These are phyloP conservation scores for Phylloporus arenicola DNA, from an alignment of 768 basidiomycete species.

Conservation along the genomic window DNA sequence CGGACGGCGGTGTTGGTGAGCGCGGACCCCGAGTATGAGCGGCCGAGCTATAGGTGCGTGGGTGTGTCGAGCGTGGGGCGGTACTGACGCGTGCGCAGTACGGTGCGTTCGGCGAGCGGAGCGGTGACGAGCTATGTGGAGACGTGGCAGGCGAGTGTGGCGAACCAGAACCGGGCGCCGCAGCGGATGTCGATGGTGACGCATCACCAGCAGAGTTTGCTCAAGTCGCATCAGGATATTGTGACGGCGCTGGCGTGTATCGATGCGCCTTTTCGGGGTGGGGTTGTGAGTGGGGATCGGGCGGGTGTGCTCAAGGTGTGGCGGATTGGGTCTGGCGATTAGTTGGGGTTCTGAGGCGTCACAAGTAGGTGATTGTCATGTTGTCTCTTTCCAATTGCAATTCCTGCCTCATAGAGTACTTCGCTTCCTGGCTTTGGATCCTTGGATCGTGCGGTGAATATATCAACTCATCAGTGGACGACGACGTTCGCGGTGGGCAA, in stretches of 20 bases:
- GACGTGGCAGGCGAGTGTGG: slow-evolving; percentile 48
- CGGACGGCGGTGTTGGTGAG: slow-evolving; percentile 78
- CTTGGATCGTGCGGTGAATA: too few relatives aligned
- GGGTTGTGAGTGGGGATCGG: slow-evolving; percentile 88
- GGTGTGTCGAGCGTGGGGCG: background rate
- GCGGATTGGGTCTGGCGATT: slow-evolving; percentile 58
- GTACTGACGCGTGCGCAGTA: slow-evolving; percentile 21
- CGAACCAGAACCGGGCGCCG: slow-evolving; percentile 56
- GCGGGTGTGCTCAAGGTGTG: slow-evolving; percentile 89
- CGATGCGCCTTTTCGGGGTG: slow-evolving; percentile 89
- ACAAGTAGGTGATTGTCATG: too few relatives aligned
- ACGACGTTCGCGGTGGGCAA: too few relatives aligned
- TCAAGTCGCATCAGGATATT: slow-evolving; percentile 87
- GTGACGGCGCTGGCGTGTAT: slow-evolving; percentile 82
- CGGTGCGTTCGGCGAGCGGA: slow-evolving; percentile 33
- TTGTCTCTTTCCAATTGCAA: too few relatives aligned
- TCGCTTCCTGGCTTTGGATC: too few relatives aligned
- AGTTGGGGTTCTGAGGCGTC: slow-evolving; percentile 2
- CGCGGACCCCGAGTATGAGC: slow-evolving; percentile 66
- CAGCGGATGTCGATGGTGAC: slow-evolving; percentile 75
- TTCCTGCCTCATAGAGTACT: too few relatives aligned
- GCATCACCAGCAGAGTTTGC: slow-evolving; percentile 75
- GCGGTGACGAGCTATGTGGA: slow-evolving; percentile 54
- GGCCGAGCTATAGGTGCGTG: slow-evolving; percentile 68
- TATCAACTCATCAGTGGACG: too few relatives aligned